A percentile compares a stretch with the other conserved stretches of the same genome.
Evolutionary conservation across 2,329 filamentous ascomycete species (phyloP).

Genomic region (Ophiobolus disseminans): DNA sequence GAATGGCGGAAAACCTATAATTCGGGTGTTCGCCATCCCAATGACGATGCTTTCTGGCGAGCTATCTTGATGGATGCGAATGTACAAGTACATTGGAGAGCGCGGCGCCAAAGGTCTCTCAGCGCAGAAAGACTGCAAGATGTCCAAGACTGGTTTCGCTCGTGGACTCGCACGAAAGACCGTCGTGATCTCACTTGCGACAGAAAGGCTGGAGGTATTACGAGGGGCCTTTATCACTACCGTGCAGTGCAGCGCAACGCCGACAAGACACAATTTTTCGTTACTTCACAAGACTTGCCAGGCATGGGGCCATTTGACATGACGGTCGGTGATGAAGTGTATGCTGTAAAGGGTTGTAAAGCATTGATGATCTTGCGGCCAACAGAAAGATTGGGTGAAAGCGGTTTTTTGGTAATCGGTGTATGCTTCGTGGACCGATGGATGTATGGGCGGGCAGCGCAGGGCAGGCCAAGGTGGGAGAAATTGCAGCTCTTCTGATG

Average conservation of each 20-base stretch:
- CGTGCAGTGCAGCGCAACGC: slow-evolving; percentile 1
- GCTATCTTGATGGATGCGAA: slow-evolving; percentile 2
- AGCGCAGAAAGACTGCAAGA: background rate
- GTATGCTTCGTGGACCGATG: background rate
- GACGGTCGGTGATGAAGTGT: background rate
- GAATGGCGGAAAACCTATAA: background rate
- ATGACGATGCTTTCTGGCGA: slow-evolving; percentile 4
- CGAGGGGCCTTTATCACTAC: slow-evolving; percentile 2
- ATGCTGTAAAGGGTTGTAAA: background rate
- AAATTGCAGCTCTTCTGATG: background rate
- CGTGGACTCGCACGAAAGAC: slow-evolving; percentile 1
- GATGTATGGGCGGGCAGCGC: background rate
- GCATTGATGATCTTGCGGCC: slow-evolving; percentile 1
- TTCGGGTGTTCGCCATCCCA: background rate
- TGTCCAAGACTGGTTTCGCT: background rate
- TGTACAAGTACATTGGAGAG: background rate
- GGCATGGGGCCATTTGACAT: slow-evolving; percentile 4
- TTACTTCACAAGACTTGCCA: slow-evolving; percentile 3
- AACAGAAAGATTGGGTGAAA: background rate
- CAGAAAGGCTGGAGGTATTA: background rate
- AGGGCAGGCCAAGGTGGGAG: background rate
- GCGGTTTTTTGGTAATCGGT: background rate
- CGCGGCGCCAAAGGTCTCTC: background rate
- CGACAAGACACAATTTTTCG: background rate
- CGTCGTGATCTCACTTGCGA: slow-evolving; percentile 1